phyloP scores from a whole-genome alignment of 1,284 basidiomycete species.

The Malassezia obtusa region DNA sequence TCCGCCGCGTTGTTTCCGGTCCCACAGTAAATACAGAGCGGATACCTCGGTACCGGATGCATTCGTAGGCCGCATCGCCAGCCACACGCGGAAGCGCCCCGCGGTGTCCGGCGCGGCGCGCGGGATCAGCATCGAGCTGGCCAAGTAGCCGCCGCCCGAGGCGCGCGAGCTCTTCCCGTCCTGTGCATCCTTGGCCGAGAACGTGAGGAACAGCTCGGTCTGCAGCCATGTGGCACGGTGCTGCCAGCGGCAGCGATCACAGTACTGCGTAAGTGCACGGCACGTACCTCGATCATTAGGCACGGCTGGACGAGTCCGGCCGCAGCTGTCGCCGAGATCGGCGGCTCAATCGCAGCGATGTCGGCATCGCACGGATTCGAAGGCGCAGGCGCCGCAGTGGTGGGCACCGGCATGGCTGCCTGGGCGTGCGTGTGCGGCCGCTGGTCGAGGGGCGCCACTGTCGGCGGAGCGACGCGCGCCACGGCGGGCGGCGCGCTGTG shows the following conservation, averaged over 20 bases:
- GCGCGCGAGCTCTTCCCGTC: not conserved
- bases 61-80: not conserved
- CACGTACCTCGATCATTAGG: conserved; percentile 13
- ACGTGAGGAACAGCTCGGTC: conserved; percentile 17
- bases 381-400: not conserved
- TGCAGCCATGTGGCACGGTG: conserved; percentile 18
- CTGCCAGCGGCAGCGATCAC: conserved; percentile 19
- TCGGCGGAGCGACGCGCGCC: too few relatives aligned
- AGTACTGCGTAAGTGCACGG: conserved; percentile 7
- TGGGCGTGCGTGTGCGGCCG: too few relatives aligned
- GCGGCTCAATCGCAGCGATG: not conserved
- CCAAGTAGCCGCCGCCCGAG: conserved; percentile 9
- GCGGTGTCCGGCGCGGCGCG: conserved; percentile 12
- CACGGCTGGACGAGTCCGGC: conserved; percentile 5
- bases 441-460: too few relatives aligned
- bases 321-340: conserved; percentile 1
- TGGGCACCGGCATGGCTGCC: not conserved
- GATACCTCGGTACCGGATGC: not conserved
- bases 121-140: conserved; percentile 12
- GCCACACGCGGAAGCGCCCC: conserved; percentile 15
- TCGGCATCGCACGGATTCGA: not conserved
- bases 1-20: conserved; percentile 10
- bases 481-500: too few relatives aligned
- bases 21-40: conserved; percentile 12
- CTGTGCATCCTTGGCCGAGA: conserved; percentile 3